Evolutionary conservation across 1,284 basidiomycete genomes (phyloP), one percentile per base, ranked within the genome.

Genomic region (Sporisorium graminicola): DNA sequence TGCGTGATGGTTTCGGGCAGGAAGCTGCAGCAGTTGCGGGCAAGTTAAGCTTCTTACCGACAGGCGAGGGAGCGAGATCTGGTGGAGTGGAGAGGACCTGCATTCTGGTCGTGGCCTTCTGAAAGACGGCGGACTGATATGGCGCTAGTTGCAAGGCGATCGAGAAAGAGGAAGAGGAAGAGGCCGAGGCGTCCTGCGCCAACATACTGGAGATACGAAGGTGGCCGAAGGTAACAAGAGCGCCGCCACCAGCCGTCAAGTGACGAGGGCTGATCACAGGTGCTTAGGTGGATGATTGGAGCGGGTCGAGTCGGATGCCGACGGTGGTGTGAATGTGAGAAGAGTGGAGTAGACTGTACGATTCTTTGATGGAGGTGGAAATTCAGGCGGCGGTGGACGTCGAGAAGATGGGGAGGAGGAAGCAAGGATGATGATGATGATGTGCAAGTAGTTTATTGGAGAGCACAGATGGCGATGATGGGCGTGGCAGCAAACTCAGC

Each of bases 101-200:
- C 55, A 71, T 37, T 16, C 63, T 60, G 18, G 22, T 27, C 14
- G 59, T 55, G 24, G 55, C 46, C 4, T 44, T 54, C 18, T 53
- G 55, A 26, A 65, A 65, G 10, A 55, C 44, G 6, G 42, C 58
- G 1, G 69, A 71, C 12, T 65, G 69, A 33, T 58, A 65, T 0
- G 58, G 63, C 27, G 65, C 69, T 8, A 65, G 40, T 1, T 44
- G 46, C 2, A 10, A 13, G 8, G 50, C 7, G 2, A 13, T 24
- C 12, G 27, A 50, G 40, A 12, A 26, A n/a, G 57, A 40, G 37
- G 16, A 20, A 12, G 8, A 16, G 13, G 35, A 43, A 37, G 29
- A n/a, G n/a, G n/a, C n/a, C n/a, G n/a, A n/a, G n/a, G n/a, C n/a
- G n/a, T n/a, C n/a, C n/a, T n/a, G n/a, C n/a, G 24, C n/a, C 13